Base-by-base conservation (phyloP, 176 grass and related monocot genomes). In the Phyllostachys edulis region DNA sequence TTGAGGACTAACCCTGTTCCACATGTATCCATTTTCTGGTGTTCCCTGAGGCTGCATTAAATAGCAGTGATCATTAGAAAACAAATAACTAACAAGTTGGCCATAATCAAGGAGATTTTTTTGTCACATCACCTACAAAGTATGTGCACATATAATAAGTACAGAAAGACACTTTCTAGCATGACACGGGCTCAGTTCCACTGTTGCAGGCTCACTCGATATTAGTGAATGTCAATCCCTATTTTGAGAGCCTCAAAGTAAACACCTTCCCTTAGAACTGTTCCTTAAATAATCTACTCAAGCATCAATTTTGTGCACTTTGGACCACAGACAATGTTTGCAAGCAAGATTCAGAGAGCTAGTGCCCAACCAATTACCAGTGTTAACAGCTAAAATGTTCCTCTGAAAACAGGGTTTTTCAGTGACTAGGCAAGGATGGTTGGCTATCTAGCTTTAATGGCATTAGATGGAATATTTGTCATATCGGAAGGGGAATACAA, bases 1-100 rank as follows among this genome's bases (percentile, higher is more conserved):
- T 62, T 99, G 91, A 88, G 96, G 96, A 71, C 96, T 99, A 76
- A 94, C 78, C 89, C 88, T 94, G 71, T 96, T 92, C 96, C 96
- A 99, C 73, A 99, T 85, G 88, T 92, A 99, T 85, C 96, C 93
- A 70, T 99, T 99, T 85, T 99, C 96, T 72, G 93, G 89, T 73
- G 93, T 96, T 83, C 93, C 96, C 73, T 91, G 91, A 51, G 88
- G 89, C 93, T 96, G 79, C 80, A 99, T 80, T 82, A 83, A 50
- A 87, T 85, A 89, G 50, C 16, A 75, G 1, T 34, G 9, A 24
- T 68, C 46, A 68, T 46, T 90, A 81, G 75, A 36, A 49, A 32
- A 44, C 12, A 37, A 87, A 78, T 70, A 44, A 65, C 57, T 61
- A 39, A 77, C 27, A 75, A 50, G 26, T 80, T 69, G 29, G n/a